Evolutionary conservation across 1,139 yeast genomes (phyloP), one percentile per base, ranked within the genome.

Genomic region (Saccharomyces pastorianus): DNA sequence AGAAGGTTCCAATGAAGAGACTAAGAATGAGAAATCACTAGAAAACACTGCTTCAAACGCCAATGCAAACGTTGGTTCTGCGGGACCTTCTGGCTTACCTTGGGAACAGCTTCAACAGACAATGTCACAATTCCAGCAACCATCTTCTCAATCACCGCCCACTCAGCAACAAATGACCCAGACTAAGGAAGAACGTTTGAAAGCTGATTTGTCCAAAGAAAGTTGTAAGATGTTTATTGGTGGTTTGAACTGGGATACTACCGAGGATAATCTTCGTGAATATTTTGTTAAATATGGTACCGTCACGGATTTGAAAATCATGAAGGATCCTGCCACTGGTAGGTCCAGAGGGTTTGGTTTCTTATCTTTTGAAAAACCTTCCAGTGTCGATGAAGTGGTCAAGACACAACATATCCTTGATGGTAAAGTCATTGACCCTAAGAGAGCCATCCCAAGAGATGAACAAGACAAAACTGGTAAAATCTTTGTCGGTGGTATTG

Each of bases 401-500:
- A 84, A 83, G 60, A 85, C 88, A 58, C 96, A 88, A 66, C 99
- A 93, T 71, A 82, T 88, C 52, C 76, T 93, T 57, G 99, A 93
- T 67, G 99, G 99, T 59, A 95, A 95, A 71, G 87, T 95, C 59
- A 95, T 93, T 69, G 99, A 93, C 68, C 99, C 99, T 46, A 93
- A 93, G 71, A 81, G 99, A 65, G 98, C 99, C 25, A 93, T 93
- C 65, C 98, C 99, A 47, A 86, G 93, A 71, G 99, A 93, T 69
- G 99, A 93, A 71, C 99, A 93, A 72, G 98, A 91, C 69, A 88
- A 88, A 70, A 91, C 96, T 9, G 97, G 98, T 64, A 93, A 93
- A 74, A 93, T 93, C 62, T 93, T 93, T 69, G 98, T 93, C 50
- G 99, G 99, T 61, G 99, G 99, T 61, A 89, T 93, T 61, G 95